Percentiles rank a stretch among this genome's conserved stretches.
phyloP scores from a whole-genome alignment of 129 eudicot species.

The Helianthus tuberosus region DNA sequence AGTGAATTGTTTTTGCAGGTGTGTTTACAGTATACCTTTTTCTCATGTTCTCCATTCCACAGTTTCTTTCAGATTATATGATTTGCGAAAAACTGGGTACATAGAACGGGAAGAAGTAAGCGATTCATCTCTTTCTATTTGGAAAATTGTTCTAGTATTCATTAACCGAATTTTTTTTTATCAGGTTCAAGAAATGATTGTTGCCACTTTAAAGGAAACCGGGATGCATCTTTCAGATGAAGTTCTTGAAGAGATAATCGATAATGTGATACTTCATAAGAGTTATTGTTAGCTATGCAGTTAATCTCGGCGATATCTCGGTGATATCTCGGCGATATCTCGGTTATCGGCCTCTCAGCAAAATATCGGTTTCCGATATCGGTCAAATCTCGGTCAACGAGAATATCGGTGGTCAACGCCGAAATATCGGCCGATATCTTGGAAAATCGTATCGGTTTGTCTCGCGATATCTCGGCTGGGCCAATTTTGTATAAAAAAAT shows the following conservation, averaged over 20 bases:
- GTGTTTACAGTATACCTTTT: background rate
- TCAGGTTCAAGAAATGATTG: constrained; percentile 60
- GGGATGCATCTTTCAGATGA: constrained; percentile 50
- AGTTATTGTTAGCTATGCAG: background rate
- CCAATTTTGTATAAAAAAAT: too few relatives aligned
- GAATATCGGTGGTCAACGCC: too few relatives aligned
- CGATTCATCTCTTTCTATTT: background rate
- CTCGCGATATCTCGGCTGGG: too few relatives aligned
- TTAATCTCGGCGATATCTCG: too few relatives aligned
- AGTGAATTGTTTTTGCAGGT: background rate
- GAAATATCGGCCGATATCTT: too few relatives aligned
- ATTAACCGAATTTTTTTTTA: background rate
- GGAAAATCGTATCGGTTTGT: too few relatives aligned
- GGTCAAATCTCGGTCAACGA: too few relatives aligned
- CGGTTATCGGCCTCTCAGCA: too few relatives aligned
- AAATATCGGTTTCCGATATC: too few relatives aligned
- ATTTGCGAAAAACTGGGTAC: constrained; percentile 61
- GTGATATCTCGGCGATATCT: too few relatives aligned
- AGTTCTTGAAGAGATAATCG: constrained; percentile 51
- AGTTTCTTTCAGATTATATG: constrained; percentile 61
- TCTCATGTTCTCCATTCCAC: constrained; percentile 22
- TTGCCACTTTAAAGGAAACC: constrained; percentile 56
- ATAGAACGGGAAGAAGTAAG: constrained; percentile 63
- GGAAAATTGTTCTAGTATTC: background rate
- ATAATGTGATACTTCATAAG: constrained; percentile 39